Percentiles rank a stretch among this genome's conserved stretches.
These are phyloP conservation scores for Xylaria digitata DNA, from an alignment of 2,329 filamentous ascomycete genomes.

Conservation along the genomic window DNA sequence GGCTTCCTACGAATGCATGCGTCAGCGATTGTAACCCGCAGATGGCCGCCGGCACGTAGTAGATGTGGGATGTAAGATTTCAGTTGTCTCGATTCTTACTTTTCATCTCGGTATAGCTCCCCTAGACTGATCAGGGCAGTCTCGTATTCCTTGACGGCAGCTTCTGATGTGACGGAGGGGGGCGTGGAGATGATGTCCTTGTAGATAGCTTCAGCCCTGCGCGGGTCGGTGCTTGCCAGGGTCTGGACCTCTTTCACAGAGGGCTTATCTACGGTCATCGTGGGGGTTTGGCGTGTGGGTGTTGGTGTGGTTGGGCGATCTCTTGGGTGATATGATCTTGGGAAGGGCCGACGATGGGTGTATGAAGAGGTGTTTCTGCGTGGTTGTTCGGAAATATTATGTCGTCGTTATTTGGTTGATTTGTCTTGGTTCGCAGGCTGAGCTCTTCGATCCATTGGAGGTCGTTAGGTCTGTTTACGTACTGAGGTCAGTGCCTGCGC, in stretches of 20 bases:
- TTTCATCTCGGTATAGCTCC: slow-evolving; percentile 90
- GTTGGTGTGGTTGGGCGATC: neutral
- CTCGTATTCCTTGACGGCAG: slow-evolving; percentile 91
- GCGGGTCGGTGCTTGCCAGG: slow-evolving; percentile 81
- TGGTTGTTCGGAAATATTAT: slow-evolving; percentile 6
- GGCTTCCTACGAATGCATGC: slow-evolving; percentile 67
- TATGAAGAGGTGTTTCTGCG: neutral
- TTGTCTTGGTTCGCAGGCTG: slow-evolving; percentile 8
- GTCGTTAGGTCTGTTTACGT: slow-evolving; percentile 29
- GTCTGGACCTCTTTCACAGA: slow-evolving; percentile 87
- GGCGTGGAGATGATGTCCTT: slow-evolving; percentile 89
- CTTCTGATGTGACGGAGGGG: slow-evolving; percentile 83
- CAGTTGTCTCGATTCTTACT: slow-evolving; percentile 63
- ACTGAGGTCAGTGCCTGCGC: slow-evolving; percentile 38
- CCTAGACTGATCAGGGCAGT: slow-evolving; percentile 87
- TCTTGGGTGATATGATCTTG: neutral
- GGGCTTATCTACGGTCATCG: slow-evolving; percentile 49
- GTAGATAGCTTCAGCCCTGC: slow-evolving; percentile 87
- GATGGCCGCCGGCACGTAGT: slow-evolving; percentile 11
- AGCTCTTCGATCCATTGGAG: slow-evolving; percentile 20
- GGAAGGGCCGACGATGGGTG: neutral
- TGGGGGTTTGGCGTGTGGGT: slow-evolving; percentile 11
- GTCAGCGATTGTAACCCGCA: slow-evolving; percentile 45
- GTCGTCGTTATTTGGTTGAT: slow-evolving; percentile 17
- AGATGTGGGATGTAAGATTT: neutral